Evolutionary conservation across 2,329 filamentous ascomycete species (phyloP), one percentile per base, ranked within the genome.

Genomic region (Acephala macrosclerotiorum): DNA sequence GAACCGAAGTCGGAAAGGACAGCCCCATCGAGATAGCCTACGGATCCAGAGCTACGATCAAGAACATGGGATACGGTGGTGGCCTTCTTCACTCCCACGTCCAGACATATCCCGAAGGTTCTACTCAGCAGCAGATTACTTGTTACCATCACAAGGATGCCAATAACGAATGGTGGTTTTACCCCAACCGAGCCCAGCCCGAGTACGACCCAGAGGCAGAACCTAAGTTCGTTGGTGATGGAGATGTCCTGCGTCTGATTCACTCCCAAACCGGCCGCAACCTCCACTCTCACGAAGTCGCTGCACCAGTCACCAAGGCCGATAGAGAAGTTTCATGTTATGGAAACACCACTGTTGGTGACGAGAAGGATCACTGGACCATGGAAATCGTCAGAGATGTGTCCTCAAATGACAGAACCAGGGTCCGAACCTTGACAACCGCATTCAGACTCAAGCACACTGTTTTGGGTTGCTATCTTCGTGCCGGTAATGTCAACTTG

Each of bases 151-250:
- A 99, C 85, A 99, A 99, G 79, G 96, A 99, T 83, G 87, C 95
- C 78, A 99, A 99, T 87, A 99, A 99, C 79, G 96, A 99, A 79
- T 99, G 96, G 96, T 97, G 96, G 82, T 94, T 99, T 81, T 97
- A 97, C 79, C 96, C 96, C 29, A 97, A 95, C 82, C 92, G 96
- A 69, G 80, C 84, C 61, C 87, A 97, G 66, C 80, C 85, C 26
- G 90, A 91, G 20, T 97, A 89, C 75, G 85, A 94, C 73, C 80
- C 87, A 4, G 89, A 92, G 66, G 88, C 82, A n/a, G 88, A 91
- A 40, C 84, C 93, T 68, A 83, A 83, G 68, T 97, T 90, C 76
- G 87, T 97, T 72, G 89, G 87, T 18, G 89, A 99, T 77, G 89
- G 90, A 68, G 87, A 91, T 74, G 82, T 87, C 65, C 87, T 99